Evolutionary conservation across 2,329 filamentous ascomycete species (phyloP).

Genomic region (Ophiostoma triangulosporum): DNA sequence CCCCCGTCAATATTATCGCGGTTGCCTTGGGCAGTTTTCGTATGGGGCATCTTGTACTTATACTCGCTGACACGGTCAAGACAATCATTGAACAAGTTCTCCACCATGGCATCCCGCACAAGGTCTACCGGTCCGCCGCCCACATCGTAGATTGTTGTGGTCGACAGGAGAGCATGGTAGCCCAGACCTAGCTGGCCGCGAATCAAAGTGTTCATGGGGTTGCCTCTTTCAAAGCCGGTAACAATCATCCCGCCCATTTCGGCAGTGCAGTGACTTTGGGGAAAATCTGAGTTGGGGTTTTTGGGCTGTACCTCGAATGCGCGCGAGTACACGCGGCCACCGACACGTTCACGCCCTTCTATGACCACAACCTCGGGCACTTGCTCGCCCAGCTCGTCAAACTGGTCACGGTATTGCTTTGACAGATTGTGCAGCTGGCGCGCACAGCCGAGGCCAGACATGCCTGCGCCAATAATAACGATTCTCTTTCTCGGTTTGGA

Average conservation of each 20-base stretch:
- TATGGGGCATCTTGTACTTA: slow-evolving; percentile 61
- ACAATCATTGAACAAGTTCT: slow-evolving; percentile 89
- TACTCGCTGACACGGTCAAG: slow-evolving; percentile 84
- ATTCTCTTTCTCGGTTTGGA: slow-evolving; percentile 50
- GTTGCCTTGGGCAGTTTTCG: slow-evolving; percentile 68
- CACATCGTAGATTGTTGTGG: slow-evolving; percentile 70
- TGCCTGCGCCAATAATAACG: slow-evolving; percentile 82
- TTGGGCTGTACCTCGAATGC: slow-evolving; percentile 43
- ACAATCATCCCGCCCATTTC: slow-evolving; percentile 99
- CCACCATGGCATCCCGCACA: slow-evolving; percentile 65
- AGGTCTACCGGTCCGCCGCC: slow-evolving; percentile 67
- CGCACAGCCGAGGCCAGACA: slow-evolving; percentile 83
- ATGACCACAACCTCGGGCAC: slow-evolving; percentile 65
- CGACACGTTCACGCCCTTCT: slow-evolving; percentile 76
- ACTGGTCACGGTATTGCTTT: slow-evolving; percentile 59
- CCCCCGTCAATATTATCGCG: slow-evolving; percentile 69
- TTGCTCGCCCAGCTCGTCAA: slow-evolving; percentile 50
- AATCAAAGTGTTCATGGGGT: slow-evolving; percentile 82
- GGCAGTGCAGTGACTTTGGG: slow-evolving; percentile 53
- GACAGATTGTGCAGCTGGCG: slow-evolving; percentile 83
- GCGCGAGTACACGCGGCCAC: slow-evolving; percentile 85
- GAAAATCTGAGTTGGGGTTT: neutral
- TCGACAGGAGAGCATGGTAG: slow-evolving; percentile 68
- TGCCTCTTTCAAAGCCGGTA: slow-evolving; percentile 90
- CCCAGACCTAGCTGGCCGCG: slow-evolving; percentile 78